Evolutionary conservation across 2,329 filamentous ascomycete species (phyloP).

Genomic region (Arachnomyces sp.): DNA sequence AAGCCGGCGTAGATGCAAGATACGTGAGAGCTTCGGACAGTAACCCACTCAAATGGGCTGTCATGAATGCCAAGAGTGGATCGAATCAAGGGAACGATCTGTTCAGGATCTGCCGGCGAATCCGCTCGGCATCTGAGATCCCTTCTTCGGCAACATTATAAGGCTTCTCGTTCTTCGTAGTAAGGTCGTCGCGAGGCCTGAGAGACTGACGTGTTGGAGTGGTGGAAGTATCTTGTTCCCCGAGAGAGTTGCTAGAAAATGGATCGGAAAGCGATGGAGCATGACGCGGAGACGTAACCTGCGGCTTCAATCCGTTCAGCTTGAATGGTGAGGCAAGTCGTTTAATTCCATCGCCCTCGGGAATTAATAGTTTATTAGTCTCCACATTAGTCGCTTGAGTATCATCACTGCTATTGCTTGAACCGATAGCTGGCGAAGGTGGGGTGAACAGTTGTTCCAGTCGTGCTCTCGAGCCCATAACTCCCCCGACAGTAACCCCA

Average conservation of each 20-base stretch:
- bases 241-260: slow-evolving; percentile 21
- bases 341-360: slow-evolving; percentile 34
- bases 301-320: slow-evolving; percentile 27
- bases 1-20: neutral
- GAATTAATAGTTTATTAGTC: slow-evolving; percentile 23
- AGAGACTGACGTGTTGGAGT: too few species aligned
- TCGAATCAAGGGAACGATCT: slow-evolving; percentile 18
- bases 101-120: slow-evolving; percentile 32
- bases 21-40: neutral
- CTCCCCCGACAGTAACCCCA: slow-evolving; percentile 54
- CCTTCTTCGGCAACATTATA: slow-evolving; percentile 28
- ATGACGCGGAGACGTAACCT: slow-evolving; percentile 29
- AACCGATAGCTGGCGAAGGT: slow-evolving; percentile 24
- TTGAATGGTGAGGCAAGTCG: slow-evolving; percentile 43
- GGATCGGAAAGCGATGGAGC: slow-evolving; percentile 38
- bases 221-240: too few species aligned
- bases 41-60: neutral
- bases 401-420: slow-evolving; percentile 1
- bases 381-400: slow-evolving; percentile 14
- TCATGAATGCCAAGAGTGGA: neutral
- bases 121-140: slow-evolving; percentile 32
- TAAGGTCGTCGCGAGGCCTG: neutral
- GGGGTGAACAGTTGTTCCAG: slow-evolving; percentile 50
- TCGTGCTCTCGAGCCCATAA: slow-evolving; percentile 40
- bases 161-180: slow-evolving; percentile 7